Conservation (phyloP, 169 alveolate genomes). For the Perkinsus chesapeaki region DNA sequence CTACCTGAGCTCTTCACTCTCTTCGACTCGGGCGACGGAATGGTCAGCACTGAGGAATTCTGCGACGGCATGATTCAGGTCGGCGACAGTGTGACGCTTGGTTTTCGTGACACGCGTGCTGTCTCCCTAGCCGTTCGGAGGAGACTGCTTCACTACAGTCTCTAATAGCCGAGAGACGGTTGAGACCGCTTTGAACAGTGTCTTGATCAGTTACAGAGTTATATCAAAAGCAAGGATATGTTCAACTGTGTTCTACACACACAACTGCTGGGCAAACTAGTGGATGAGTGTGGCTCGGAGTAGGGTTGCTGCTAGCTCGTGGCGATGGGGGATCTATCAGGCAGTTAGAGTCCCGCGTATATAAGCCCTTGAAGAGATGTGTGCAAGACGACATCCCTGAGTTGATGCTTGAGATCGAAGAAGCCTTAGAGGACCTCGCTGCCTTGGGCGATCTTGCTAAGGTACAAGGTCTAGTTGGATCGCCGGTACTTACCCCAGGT, state of each 20-base stretch:
- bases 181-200: neutral
- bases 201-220: neutral
- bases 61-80: neutral
- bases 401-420: neutral
- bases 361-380: neutral
- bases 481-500: neutral
- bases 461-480: neutral
- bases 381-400: neutral
- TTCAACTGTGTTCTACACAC: neutral
- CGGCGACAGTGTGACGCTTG: neutral
- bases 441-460: neutral
- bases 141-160: neutral
- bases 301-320: neutral
- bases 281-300: neutral
- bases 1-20: neutral
- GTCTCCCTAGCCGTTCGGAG: no score
- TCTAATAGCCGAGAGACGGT: neutral
- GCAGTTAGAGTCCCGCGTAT: neutral
- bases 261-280: neutral
- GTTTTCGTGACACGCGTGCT: neutral
- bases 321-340: neutral
- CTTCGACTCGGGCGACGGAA: neutral
- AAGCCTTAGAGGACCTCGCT: neutral
- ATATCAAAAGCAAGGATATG: neutral
- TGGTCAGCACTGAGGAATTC: neutral